Evolutionary conservation across 345 rosid genomes (phyloP).

Genomic region (Linum lewisii): DNA sequence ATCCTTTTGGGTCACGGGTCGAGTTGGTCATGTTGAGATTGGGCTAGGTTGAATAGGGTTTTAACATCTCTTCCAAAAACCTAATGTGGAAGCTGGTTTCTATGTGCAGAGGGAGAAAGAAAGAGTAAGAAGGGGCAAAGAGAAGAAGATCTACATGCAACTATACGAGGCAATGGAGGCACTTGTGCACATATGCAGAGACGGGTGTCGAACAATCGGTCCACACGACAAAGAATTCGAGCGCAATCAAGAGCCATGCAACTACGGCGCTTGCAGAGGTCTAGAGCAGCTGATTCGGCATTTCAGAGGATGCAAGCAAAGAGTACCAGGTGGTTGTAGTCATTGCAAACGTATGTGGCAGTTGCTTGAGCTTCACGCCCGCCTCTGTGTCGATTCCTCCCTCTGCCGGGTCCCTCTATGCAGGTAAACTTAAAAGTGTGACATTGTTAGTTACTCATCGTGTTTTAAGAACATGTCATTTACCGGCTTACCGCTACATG

Average conservation of each 20-base stretch:
- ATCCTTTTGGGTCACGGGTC: too few species aligned
- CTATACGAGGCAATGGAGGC: constrained; percentile 90
- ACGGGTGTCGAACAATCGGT: constrained; percentile 82
- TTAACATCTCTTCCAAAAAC: too few species aligned
- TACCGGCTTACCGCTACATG: too few species aligned
- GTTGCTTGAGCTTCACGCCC: constrained; percentile 70
- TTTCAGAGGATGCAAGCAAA: constrained; percentile 62
- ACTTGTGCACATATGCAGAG: constrained; percentile 83
- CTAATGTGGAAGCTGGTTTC: too few species aligned
- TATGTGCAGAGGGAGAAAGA: constrained; percentile 38
- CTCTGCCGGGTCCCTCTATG: constrained; percentile 81
- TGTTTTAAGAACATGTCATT: too few species aligned
- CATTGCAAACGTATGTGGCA: constrained; percentile 99
- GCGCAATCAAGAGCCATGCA: constrained; percentile 44
- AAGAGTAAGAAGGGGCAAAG: constrained; percentile 40
- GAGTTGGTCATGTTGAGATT: too few species aligned
- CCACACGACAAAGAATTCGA: constrained; percentile 65
- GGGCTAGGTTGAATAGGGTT: too few species aligned
- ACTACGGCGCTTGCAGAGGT: constrained; percentile 67
- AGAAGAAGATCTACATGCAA: constrained; percentile 57
- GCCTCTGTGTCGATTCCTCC: constrained; percentile 54
- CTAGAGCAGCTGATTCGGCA: constrained; percentile 70
- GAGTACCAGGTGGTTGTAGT: constrained; percentile 72
- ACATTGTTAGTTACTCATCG: too few species aligned
- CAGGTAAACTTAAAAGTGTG: constrained; percentile 27